phyloP scores from a whole-genome alignment of 202 grass and related monocot species.

The Eragrostis tef region DNA sequence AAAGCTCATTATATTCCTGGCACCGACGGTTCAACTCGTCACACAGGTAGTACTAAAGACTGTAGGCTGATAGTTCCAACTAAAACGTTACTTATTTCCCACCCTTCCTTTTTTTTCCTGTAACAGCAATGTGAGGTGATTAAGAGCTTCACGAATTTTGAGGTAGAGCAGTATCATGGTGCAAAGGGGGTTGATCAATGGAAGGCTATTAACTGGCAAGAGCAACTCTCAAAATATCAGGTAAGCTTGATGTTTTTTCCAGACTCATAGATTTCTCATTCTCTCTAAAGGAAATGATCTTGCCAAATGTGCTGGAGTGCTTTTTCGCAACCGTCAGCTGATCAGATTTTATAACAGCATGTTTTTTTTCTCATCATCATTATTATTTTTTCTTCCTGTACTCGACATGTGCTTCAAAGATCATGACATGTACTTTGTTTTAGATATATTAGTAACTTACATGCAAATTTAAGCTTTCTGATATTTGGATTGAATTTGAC shows the following conservation, averaged over 20 bases:
- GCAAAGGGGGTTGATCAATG: conserved; percentile 74
- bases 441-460: conserved; percentile 7
- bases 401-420: conserved; percentile 21
- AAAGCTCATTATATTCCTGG: conserved; percentile 73
- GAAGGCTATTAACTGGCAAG: conserved; percentile 73
- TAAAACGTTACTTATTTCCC: conserved; percentile 16
- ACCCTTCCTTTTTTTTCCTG: conserved; percentile 31
- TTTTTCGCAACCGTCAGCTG: not conserved
- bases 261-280: not conserved
- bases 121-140: conserved; percentile 82
- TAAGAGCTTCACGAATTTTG: conserved; percentile 71
- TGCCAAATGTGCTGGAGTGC: conserved; percentile 15
- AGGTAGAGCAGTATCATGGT: conserved; percentile 69
- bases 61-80: conserved; percentile 4
- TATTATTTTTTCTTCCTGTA: not conserved
- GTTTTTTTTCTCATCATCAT: not conserved
- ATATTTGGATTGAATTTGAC: conserved; percentile 17
- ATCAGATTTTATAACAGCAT: conserved; percentile 4
- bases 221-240: conserved; percentile 68
- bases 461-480: conserved; percentile 20
- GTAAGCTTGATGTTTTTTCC: conserved; percentile 37
- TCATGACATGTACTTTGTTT: not conserved
- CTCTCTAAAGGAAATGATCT: conserved; percentile 19
- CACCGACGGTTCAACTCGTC: conserved; percentile 80
- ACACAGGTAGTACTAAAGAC: conserved; percentile 54